Base-by-base conservation (phyloP, 2,329 filamentous ascomycete genomes). In the Aspergillus awamori region DNA sequence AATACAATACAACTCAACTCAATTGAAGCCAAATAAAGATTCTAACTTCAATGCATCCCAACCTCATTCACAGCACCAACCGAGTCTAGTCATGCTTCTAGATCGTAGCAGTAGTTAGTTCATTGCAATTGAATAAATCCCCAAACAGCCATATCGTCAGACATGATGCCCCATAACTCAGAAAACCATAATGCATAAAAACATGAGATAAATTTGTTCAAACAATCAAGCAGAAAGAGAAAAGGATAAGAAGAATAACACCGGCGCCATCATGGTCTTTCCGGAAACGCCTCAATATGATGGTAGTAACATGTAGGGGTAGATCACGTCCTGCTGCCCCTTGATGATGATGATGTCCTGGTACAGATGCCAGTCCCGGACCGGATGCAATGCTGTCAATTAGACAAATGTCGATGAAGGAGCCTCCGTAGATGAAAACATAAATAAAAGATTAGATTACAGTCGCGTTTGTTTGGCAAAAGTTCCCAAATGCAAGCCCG, bases 221-320 rank as follows among this genome's bases (percentile, higher is more conserved):
- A n/a, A 58, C 26, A 55, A 8, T 57, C 55, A 49, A 38, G 53
- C 38, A 54, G 47, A 56, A n/a, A 54, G 22, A 60, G 36, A 54
- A 48, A n/a, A 30, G 53, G 3, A 17, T 59, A 51, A 36, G n/a
- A 17, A 10, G 24, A 20, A 33, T 4, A 56, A 56, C 53, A 33
- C 53, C 53, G 26, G 47, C 47, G 47, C 47, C 47, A 15, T 51
- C 26, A 51, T 51, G 47, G 24, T 49, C 22, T 28, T n/a, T 51
- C 45, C 17, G 47, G 45, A 28, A 51, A 51, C 47, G 47, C 22
- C 28, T 51, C 28, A 30, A 58, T 47, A 38, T 33, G 47, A 30
- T 30, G 17, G n/a, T 28, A 51, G 47, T 47, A 22, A n/a, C 15
- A 49, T 24, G 24, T 33, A 39, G 57, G 62, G 57, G 38, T 43